Percentiles rank a stretch among this genome's conserved stretches.
Evolutionary conservation across 106 monocot genomes (phyloP).

Genomic region (Triglochin maritima): DNA sequence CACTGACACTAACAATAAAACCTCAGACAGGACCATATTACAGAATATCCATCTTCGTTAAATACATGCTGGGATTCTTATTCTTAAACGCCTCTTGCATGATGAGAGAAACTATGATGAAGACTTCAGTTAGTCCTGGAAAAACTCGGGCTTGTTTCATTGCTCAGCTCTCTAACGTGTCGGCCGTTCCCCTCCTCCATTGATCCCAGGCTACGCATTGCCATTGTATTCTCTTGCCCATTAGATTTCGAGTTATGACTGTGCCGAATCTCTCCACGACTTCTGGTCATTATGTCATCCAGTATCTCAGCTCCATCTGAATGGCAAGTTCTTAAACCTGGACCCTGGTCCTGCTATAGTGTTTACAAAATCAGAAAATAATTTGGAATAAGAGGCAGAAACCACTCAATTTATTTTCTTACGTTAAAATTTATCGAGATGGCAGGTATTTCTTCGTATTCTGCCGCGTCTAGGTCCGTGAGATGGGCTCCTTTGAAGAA

Average conservation of each 20-base stretch:
- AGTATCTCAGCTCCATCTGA: conserved; percentile 22
- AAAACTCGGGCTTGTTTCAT: too few relatives aligned
- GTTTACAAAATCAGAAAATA: background rate
- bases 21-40: too few relatives aligned
- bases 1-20: too few relatives aligned
- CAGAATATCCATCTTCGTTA: too few relatives aligned
- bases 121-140: too few relatives aligned
- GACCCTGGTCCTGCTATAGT: conserved; percentile 11
- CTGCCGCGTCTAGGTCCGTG: conserved; percentile 28
- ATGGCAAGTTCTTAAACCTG: conserved; percentile 2
- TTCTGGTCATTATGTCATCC: conserved; percentile 18
- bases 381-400: background rate
- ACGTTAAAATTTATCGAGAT: conserved; percentile 8
- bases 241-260: conserved; percentile 11
- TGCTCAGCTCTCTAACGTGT: too few relatives aligned
- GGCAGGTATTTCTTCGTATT: conserved; percentile 28
- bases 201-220: too few relatives aligned
- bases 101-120: too few relatives aligned
- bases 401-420: background rate
- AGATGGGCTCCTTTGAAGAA: conserved; percentile 34
- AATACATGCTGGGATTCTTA: too few relatives aligned
- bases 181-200: too few relatives aligned
- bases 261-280: conserved; percentile 22
- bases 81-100: too few relatives aligned
- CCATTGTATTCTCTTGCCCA: too few relatives aligned